Percentiles rank a stretch among this genome's conserved stretches.
Evolutionary conservation across 768 basidiomycete genomes (phyloP).

Genomic region (Boletus reticuloceps): DNA sequence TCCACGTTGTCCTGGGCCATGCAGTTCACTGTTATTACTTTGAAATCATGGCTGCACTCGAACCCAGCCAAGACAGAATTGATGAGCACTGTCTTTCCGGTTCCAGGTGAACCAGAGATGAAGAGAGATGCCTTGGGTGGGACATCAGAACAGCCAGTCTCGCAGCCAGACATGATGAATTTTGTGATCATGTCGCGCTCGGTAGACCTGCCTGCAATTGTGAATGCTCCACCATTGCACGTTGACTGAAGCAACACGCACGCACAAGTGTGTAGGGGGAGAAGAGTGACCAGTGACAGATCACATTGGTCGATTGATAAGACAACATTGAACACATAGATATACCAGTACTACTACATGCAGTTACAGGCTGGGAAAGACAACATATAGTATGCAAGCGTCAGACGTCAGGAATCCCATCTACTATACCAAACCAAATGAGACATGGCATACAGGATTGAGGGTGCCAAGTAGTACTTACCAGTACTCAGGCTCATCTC

Average conservation of each 20-base stretch:
- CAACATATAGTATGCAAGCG: no score
- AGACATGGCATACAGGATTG: no score
- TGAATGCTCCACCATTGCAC: constrained; percentile 46
- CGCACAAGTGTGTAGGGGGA: constrained; percentile 56
- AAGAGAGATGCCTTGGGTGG: constrained; percentile 56
- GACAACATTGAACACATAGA: no score
- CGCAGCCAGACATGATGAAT: constrained; percentile 59
- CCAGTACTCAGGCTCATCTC: no score
- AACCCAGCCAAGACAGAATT: constrained; percentile 56
- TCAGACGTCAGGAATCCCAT: no score
- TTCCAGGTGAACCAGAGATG: constrained; percentile 91
- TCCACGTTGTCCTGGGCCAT: constrained; percentile 72
- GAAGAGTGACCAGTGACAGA: no score
- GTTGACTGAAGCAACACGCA: constrained; percentile 72
- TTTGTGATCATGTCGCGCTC: constrained; percentile 58
- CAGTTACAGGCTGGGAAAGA: no score
- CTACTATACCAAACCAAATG: no score
- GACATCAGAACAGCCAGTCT: constrained; percentile 17
- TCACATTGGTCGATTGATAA: no score
- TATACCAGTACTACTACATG: no score
- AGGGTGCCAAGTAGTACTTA: no score
- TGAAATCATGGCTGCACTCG: constrained; percentile 37
- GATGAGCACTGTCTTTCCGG: constrained; percentile 87
- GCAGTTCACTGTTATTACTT: constrained; percentile 68
- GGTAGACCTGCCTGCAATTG: constrained; percentile 64